Conservation (phyloP, 1,284 basidiomycete genomes). For the Apiotrichum porosum region DNA sequence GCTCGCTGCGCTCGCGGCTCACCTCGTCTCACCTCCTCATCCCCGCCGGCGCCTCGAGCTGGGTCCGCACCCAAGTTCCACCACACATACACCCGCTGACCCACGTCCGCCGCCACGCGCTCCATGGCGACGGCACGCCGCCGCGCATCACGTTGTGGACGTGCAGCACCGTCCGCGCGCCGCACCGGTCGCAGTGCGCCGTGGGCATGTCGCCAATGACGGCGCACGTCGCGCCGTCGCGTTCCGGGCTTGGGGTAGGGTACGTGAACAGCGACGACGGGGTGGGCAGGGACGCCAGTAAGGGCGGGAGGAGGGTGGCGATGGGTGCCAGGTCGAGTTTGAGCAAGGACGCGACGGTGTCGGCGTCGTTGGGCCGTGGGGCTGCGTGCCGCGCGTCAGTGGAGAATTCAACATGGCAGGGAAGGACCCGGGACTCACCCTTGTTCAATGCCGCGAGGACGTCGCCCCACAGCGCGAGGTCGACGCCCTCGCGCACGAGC, state of each 20-base stretch:
- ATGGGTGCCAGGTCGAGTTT: constrained; percentile 14
- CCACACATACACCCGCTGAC: constrained; percentile 31
- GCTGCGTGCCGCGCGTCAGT: too few relatives aligned
- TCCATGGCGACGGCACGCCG: constrained; percentile 5
- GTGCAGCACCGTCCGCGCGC: constrained; percentile 13
- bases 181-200: constrained; percentile 28
- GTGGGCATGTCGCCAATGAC: constrained; percentile 17
- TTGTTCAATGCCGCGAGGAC: constrained; percentile 18
- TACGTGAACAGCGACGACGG: constrained; percentile 27
- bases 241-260: constrained; percentile 1
- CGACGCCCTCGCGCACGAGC: constrained; percentile 23
- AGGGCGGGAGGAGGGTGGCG: constrained; percentile 3
- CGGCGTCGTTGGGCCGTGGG: constrained; percentile 9
- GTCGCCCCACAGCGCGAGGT: constrained; percentile 31
- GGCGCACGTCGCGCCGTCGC: constrained; percentile 27
- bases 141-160: constrained; percentile 11
- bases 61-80: constrained; percentile 30
- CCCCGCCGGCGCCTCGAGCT: constrained; percentile 9
- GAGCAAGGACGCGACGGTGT: constrained; percentile 16
- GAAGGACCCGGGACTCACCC: background rate
- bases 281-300: constrained; percentile 19
- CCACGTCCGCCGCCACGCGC: constrained; percentile 18
- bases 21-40: too few relatives aligned
- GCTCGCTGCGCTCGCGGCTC: background rate
- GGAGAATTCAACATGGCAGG: background rate